Evolutionary conservation across 495 filamentous ascomycete species (phyloP), one percentile per base, ranked within the genome.

Genomic region (Penicillium samsonianum): DNA sequence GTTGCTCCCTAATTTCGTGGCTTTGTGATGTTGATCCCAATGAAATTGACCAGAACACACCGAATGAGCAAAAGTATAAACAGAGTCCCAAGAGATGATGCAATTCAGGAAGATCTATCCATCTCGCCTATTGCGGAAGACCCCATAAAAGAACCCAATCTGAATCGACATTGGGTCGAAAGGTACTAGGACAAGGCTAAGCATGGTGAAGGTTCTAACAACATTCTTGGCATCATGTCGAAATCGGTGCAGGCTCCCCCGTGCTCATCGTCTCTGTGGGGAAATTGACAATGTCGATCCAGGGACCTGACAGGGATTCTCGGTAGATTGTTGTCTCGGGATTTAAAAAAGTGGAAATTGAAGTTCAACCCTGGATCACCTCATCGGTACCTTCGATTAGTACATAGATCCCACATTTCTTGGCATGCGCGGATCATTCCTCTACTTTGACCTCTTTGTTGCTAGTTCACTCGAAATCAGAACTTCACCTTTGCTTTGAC

Each of bases 161-260:
- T 19, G 33, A 4, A 52, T 2, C 14, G 17, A 23, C 9, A 6
- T 12, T 52, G 3, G 25, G 43, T 31, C 17, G 35, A 20, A 38
- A 41, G 23, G 38, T 30, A n/a, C 22, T 12, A 10, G 19, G 20
- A 28, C 17, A 12, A 30, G 6, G 2, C 20, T 14, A 26, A 19
- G 5, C 38, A 52, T 22, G 14, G 17, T 16, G n/a, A 25, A 25
- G 26, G 3, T 42, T 59, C 65, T 67, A 61, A 59, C 62, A 54
- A 58, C 59, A 67, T 67, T 46, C 65, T 67, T 67, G 65, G 65
- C 65, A 63, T 67, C 57, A 55, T 67, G 65, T 58, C 57, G 62
- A 67, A 57, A 63, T 63, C 57, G 38, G 38, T 35, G 40, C 41
- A 53, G 40, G 31, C 2, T 56, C 31, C 14, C 16, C 37, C 53